Percentiles rank a stretch among this genome's conserved stretches.
Conservation (phyloP, 805 yeast species). For the Myxozyma mucilagina region DNA sequence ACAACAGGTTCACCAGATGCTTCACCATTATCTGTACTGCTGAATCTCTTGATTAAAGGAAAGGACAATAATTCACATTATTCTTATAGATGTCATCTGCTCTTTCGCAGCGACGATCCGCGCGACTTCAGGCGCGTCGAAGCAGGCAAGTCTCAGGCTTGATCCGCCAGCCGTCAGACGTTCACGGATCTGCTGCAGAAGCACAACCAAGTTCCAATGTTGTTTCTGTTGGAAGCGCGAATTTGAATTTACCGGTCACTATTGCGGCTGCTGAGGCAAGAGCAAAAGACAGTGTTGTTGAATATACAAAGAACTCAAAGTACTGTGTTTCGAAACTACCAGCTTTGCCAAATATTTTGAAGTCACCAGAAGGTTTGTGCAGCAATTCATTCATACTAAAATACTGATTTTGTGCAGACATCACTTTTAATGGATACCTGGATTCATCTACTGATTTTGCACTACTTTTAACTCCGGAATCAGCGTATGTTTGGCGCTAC, state of each 20-base stretch:
- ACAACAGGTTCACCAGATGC: not conserved
- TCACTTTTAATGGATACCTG: slow-evolving; percentile 45
- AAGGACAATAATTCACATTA: not conserved
- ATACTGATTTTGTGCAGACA: slow-evolving; percentile 15
- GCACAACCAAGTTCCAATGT: not conserved
- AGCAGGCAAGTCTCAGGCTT: slow-evolving; percentile 23
- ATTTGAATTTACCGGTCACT: not conserved
- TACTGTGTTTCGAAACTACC: slow-evolving; percentile 60
- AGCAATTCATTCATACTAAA: not conserved
- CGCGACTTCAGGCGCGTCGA: slow-evolving; percentile 23
- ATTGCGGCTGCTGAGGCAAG: not conserved
- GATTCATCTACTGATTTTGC: slow-evolving; percentile 54
- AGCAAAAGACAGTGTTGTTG: slow-evolving; percentile 40
- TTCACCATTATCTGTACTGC: not conserved
- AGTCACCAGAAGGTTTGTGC: slow-evolving; percentile 8
- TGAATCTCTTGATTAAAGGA: too few relatives aligned
- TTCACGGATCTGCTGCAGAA: not conserved
- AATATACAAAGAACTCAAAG: slow-evolving; percentile 58
- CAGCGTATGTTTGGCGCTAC: slow-evolving; percentile 69
- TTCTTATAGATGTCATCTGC: slow-evolving; percentile 1
- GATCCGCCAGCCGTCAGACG: slow-evolving; percentile 16
- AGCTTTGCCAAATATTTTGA: slow-evolving; percentile 52
- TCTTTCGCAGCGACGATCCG: slow-evolving; percentile 22
- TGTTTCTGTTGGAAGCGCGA: not conserved
- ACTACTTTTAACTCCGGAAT: slow-evolving; percentile 50